phyloP scores from a whole-genome alignment of 345 rosid species.

The Brassica nigra region DNA sequence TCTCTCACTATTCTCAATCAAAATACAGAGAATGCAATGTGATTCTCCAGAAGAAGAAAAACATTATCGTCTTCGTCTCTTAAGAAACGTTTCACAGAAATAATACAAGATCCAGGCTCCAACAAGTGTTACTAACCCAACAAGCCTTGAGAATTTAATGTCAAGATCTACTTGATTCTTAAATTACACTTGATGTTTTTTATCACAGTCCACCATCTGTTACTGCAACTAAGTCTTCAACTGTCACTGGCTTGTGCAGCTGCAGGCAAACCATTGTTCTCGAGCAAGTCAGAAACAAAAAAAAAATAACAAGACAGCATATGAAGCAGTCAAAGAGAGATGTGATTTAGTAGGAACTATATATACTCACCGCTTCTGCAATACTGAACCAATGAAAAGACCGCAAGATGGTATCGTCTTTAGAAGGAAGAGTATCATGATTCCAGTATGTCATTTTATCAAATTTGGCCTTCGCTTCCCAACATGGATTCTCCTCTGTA shows the following conservation, averaged over 20 bases:
- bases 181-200: not conserved
- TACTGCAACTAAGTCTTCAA: conserved; percentile 57
- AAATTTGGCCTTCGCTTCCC: conserved; percentile 80
- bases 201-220: conserved; percentile 14
- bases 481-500: conserved; percentile 46
- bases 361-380: conserved; percentile 70
- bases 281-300: not conserved
- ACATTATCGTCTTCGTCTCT: not conserved
- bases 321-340: not conserved
- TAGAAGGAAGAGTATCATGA: conserved; percentile 74
- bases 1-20: conserved; percentile 28
- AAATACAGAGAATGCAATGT: conserved; percentile 26
- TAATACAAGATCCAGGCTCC: not conserved
- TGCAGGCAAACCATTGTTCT: conserved; percentile 39
- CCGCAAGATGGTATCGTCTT: conserved; percentile 70
- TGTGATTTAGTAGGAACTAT: not conserved
- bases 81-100: conserved; percentile 1
- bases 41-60: not conserved
- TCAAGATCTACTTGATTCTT: not conserved
- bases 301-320: not conserved
- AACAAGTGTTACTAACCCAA: conserved; percentile 2
- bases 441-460: conserved; percentile 85
- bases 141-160: conserved; percentile 14
- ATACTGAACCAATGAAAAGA: conserved; percentile 72
- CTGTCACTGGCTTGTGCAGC: conserved; percentile 72